Conservation (phyloP, 2,329 filamentous ascomycete species). For the Cladosporium sp. region DNA sequence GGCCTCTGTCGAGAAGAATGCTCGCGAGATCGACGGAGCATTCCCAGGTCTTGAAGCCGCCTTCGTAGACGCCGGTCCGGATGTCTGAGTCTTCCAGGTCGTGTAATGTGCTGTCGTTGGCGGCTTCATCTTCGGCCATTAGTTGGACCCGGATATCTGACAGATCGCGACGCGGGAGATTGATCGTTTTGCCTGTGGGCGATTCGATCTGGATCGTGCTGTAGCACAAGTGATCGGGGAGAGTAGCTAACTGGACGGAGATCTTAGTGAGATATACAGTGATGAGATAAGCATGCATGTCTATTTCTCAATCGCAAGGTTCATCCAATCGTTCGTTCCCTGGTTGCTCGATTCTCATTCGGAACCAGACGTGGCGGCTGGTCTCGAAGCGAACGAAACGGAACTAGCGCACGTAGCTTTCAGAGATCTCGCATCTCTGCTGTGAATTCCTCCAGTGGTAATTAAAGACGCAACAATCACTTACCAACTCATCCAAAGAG, state of each 20-base stretch:
- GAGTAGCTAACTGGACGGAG: slow-evolving; percentile 42
- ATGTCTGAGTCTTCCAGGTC: slow-evolving; percentile 65
- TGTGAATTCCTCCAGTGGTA: too few relatives aligned
- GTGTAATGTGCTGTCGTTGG: slow-evolving; percentile 47
- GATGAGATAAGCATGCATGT: too few relatives aligned
- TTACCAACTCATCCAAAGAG: slow-evolving; percentile 42
- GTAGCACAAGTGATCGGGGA: slow-evolving; percentile 72
- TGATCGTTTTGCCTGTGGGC: slow-evolving; percentile 49
- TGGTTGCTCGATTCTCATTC: too few relatives aligned
- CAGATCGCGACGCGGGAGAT: slow-evolving; percentile 66
- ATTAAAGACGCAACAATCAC: slow-evolving; percentile 20
- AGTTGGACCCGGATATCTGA: slow-evolving; percentile 78
- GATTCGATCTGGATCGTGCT: slow-evolving; percentile 54
- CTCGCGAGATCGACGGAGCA: slow-evolving; percentile 74
- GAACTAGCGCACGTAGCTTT: too few relatives aligned
- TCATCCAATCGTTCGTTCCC: too few relatives aligned
- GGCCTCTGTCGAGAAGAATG: slow-evolving; percentile 47
- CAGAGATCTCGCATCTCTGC: too few relatives aligned
- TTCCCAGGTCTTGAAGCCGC: slow-evolving; percentile 86
- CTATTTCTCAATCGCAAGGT: too few relatives aligned
- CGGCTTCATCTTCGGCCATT: slow-evolving; percentile 58
- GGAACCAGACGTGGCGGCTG: too few relatives aligned
- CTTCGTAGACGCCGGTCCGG: slow-evolving; percentile 76
- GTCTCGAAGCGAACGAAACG: too few relatives aligned
- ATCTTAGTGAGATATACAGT: neutral